These are phyloP conservation scores for Alternaria solani DNA, from an alignment of 2,329 filamentous ascomycete species.

Conservation along the genomic window DNA sequence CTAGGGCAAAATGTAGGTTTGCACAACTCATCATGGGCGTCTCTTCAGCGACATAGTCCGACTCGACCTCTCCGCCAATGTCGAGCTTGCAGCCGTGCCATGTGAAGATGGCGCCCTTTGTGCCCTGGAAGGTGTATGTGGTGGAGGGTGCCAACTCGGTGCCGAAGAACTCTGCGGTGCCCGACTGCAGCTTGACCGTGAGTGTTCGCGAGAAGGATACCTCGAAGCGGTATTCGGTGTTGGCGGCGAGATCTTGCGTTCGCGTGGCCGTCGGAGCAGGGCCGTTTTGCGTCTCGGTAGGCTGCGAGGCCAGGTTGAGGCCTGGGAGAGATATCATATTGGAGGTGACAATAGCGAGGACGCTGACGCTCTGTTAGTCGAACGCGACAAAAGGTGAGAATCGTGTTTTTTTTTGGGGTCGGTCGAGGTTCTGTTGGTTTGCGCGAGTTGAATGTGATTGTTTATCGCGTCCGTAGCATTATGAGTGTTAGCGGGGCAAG, in stretches of 20 bases:
- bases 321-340: conserved; percentile 56
- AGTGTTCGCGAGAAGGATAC: conserved; percentile 47
- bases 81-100: conserved; percentile 91
- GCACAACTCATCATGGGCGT: conserved; percentile 82
- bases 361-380: neutral
- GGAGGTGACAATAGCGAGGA: neutral
- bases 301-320: conserved; percentile 52
- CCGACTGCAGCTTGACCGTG: conserved; percentile 70
- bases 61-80: conserved; percentile 73
- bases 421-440: neutral
- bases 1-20: conserved; percentile 88
- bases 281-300: conserved; percentile 33
- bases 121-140: conserved; percentile 80
- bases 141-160: conserved; percentile 86
- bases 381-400: neutral
- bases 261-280: conserved; percentile 40
- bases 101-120: conserved; percentile 87
- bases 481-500: neutral
- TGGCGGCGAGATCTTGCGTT: conserved; percentile 54
- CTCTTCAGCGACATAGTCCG: conserved; percentile 76
- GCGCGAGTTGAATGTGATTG: neutral
- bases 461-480: neutral
- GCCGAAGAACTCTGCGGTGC: conserved; percentile 92
- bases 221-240: conserved; percentile 57
- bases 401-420: neutral